Percentiles rank a stretch among this genome's conserved stretches.
phyloP scores from a whole-genome alignment of 768 basidiomycete species.

The Lentinula raphanica region DNA sequence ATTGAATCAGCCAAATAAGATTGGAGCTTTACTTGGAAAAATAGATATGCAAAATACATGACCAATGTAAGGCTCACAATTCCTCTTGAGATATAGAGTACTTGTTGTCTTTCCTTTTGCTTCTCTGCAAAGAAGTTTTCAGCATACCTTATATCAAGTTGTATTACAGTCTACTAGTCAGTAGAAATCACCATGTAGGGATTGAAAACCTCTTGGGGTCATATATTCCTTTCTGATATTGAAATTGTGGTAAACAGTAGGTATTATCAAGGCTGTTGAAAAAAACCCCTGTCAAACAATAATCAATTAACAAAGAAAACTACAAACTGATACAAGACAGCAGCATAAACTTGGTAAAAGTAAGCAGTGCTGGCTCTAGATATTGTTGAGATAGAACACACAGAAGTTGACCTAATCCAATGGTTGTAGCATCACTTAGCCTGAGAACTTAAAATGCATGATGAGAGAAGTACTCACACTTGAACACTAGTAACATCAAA shows the following conservation, averaged over 20 bases:
- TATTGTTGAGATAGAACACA: constrained; percentile 17
- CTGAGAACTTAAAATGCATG: too few species aligned
- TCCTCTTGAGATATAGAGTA: constrained; percentile 64
- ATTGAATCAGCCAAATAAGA: too few species aligned
- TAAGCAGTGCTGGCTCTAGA: background rate
- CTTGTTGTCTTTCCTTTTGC: too few species aligned
- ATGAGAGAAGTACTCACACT: constrained; percentile 61
- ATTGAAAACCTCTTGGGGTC: too few species aligned
- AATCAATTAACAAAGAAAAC: background rate
- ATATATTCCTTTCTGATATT: too few species aligned
- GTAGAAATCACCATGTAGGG: too few species aligned
- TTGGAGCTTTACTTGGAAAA: constrained; percentile 58
- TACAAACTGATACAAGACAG: constrained; percentile 55
- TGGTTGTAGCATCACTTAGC: too few species aligned
- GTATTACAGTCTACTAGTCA: too few species aligned
- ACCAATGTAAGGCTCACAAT: constrained; percentile 70
- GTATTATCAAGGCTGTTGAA: constrained; percentile 67
- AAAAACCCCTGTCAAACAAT: background rate
- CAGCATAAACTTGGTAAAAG: constrained; percentile 61
- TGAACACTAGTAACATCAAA: constrained; percentile 87
- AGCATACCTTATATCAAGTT: too few species aligned
- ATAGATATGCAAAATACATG: constrained; percentile 70
- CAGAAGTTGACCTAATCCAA: constrained; percentile 48
- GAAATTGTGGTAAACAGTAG: constrained; percentile 62
- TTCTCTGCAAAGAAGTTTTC: too few species aligned